Percentiles rank a stretch among this genome's conserved stretches.
Conservation (phyloP, 306 rosid species). For the Trifolium pratense region DNA sequence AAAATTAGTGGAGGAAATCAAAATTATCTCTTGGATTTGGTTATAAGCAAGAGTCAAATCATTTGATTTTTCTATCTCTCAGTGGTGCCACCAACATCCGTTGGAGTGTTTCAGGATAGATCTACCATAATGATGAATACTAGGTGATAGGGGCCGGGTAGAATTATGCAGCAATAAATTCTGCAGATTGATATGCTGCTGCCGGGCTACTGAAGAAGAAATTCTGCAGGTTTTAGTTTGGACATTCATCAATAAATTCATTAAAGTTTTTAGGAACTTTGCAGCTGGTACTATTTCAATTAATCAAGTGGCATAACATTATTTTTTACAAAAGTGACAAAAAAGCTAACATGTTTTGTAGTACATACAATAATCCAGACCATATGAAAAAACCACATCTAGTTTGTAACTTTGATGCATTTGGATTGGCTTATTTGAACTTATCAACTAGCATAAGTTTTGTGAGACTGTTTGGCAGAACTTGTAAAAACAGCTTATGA, state of each 20-base stretch:
- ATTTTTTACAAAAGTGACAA: background rate
- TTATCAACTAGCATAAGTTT: no score
- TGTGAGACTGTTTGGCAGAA: no score
- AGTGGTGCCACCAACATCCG: no score
- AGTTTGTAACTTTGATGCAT: slow-evolving; percentile 10
- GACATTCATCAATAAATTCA: background rate
- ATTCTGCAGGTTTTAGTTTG: background rate
- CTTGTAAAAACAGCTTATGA: no score
- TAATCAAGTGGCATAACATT: background rate
- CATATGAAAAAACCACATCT: slow-evolving; percentile 15
- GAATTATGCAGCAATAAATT: background rate
- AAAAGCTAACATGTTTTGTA: slow-evolving; percentile 25
- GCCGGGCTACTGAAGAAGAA: background rate
- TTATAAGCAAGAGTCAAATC: no score
- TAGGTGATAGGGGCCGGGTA: background rate
- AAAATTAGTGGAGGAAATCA: no score
- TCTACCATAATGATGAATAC: no score
- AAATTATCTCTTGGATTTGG: no score
- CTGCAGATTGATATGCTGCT: no score
- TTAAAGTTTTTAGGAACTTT: background rate
- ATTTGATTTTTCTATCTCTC: no score
- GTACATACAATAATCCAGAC: background rate
- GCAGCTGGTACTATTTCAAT: background rate
- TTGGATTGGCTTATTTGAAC: no score
- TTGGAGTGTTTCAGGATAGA: no score